Evolutionary conservation across 805 yeast genomes (phyloP), one percentile per base, ranked within the genome.

Genomic region (Naumovozyma dairenensis): DNA sequence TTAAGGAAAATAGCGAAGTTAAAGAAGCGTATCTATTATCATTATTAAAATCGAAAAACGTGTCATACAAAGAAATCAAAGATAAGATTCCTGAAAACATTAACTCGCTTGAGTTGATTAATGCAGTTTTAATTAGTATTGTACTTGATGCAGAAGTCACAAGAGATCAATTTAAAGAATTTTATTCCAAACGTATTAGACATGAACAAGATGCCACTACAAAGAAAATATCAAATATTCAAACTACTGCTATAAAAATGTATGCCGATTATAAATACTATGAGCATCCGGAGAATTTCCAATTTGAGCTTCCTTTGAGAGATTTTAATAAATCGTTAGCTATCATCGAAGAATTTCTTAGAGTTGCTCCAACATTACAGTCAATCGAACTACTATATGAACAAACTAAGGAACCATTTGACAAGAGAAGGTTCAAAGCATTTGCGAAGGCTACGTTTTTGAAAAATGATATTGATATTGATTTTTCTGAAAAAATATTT

Each of bases 381-480:
- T 44, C 51, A 5, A 34, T 48, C 7, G 45, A 44, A 24, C 38
- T 31, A 15, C 29, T 50, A 2, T 49, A 42, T 25, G 31, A 34
- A 9, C 52, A 53, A 31, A 38, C 53, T 6, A 37, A 39, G 21
- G 36, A 35, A 19, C 51, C 49, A 1, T 12, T 43, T 4, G 45
- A 46, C 31, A 32, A 48, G 13, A 39, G 39, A 31, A 45, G 45
- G 28, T 49, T 39, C 27, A 49, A 47, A 4, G 19, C 33, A 9
- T 50, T 50, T 35, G 49, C 53, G 21, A 24, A 26, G 3, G 53
- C 58, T 4, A 56, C 51, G 31, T 53, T 50, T 16, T 8, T 16
- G 6, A 53, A 51, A 22, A 36, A 28, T 5, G 39, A 35, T 18
- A 57, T 55, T 4, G 40, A 43, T 15, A 32, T 41, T 21, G 32